Evolutionary conservation across 768 basidiomycete species (phyloP).

Genomic region (Boletus barrowsii): DNA sequence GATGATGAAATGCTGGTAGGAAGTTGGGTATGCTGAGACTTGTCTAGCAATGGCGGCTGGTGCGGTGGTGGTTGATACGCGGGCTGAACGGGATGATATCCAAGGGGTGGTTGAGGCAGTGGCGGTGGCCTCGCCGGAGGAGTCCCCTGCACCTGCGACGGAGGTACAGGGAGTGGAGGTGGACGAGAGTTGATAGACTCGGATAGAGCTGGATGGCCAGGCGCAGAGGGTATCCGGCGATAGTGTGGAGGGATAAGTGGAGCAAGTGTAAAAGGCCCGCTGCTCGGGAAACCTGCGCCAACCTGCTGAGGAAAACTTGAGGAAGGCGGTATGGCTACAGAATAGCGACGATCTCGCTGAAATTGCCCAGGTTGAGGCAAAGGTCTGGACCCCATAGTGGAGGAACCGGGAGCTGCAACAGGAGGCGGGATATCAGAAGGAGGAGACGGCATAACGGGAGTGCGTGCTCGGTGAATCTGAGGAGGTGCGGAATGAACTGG

Average conservation of each 20-base stretch:
- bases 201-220: constrained; percentile 23
- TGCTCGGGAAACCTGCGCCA: constrained; percentile 14
- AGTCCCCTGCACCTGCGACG: constrained; percentile 22
- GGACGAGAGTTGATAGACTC: constrained; percentile 17
- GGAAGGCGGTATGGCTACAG: constrained; percentile 27
- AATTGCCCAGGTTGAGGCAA: constrained; percentile 31
- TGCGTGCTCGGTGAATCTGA: constrained; percentile 20
- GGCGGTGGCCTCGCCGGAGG: constrained; percentile 42
- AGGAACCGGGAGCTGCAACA: constrained; percentile 1
- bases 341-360: constrained; percentile 31
- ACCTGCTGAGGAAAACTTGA: constrained; percentile 31
- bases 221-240: constrained; percentile 26
- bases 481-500: constrained; percentile 24
- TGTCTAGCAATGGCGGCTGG: constrained; percentile 32
- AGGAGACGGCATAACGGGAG: constrained; percentile 24
- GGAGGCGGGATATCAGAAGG: constrained; percentile 17
- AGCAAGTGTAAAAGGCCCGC: constrained; percentile 16
- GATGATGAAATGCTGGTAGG: constrained; percentile 21
- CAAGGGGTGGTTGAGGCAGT: constrained; percentile 49
- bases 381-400: constrained; percentile 26
- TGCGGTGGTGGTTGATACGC: constrained; percentile 36
- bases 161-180: constrained; percentile 28
- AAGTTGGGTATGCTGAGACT: constrained; percentile 27
- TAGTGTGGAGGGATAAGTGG: constrained; percentile 34
- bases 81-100: constrained; percentile 42